Percentiles rank a stretch among this genome's conserved stretches.
Conservation (phyloP, 352 stramenopile species). For the Globisporangium solare region DNA sequence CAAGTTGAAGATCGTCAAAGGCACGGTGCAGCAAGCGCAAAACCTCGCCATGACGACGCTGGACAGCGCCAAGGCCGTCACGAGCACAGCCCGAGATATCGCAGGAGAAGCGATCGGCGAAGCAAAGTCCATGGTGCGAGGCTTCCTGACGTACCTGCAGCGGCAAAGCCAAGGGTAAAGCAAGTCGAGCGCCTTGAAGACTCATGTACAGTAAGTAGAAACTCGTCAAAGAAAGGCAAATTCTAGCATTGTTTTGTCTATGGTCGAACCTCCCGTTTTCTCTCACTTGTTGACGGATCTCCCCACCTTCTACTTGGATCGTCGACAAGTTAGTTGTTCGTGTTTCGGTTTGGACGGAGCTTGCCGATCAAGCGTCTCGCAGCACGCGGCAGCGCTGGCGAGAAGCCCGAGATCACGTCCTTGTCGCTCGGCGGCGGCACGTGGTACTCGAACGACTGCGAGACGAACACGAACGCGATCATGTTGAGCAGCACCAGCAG, state of each 20-base stretch:
- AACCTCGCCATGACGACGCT: slow-evolving; percentile 78
- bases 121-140: slow-evolving; percentile 79
- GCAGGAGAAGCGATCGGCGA: slow-evolving; percentile 78
- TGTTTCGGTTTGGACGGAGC: slow-evolving; percentile 10
- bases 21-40: slow-evolving; percentile 85
- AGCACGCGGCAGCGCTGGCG: slow-evolving; percentile 48
- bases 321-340: neutral
- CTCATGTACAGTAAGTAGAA: slow-evolving; percentile 7
- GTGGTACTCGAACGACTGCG: slow-evolving; percentile 82
- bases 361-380: slow-evolving; percentile 33
- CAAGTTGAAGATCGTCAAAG: slow-evolving; percentile 85
- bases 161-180: slow-evolving; percentile 26
- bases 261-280: neutral
- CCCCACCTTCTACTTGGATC: neutral
- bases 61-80: slow-evolving; percentile 79
- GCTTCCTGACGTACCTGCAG: slow-evolving; percentile 67
- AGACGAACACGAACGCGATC: slow-evolving; percentile 54
- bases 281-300: slow-evolving; percentile 9
- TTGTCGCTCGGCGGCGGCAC: slow-evolving; percentile 40
- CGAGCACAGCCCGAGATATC: slow-evolving; percentile 79
- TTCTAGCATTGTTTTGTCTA: too few relatives aligned
- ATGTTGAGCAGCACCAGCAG: slow-evolving; percentile 62
- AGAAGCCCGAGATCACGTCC: slow-evolving; percentile 53
- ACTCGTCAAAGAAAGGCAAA: neutral
- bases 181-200: neutral